phyloP scores from a whole-genome alignment of 1,284 basidiomycete genomes.

The Nidula niveotomentosa region DNA sequence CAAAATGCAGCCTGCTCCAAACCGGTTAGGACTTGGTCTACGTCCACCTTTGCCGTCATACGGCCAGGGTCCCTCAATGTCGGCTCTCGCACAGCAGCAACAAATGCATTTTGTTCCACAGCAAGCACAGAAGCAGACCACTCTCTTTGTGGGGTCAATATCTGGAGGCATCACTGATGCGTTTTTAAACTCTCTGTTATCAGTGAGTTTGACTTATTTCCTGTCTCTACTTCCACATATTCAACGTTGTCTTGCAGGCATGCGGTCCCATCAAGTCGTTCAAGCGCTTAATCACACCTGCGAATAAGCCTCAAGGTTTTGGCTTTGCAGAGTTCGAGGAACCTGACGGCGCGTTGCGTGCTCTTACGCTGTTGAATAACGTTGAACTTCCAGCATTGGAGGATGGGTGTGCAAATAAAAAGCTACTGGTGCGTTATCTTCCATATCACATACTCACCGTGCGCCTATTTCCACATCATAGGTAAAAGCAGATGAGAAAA shows the following conservation, averaged over 20 bases:
- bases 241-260: constrained; percentile 46
- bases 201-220: constrained; percentile 49
- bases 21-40: constrained; percentile 81
- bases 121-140: constrained; percentile 58
- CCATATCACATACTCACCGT: constrained; percentile 19
- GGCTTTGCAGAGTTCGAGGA: constrained; percentile 94
- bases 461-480: constrained; percentile 40
- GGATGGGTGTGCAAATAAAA: constrained; percentile 83
- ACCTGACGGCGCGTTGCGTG: constrained; percentile 84
- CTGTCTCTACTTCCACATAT: not conserved
- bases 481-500: constrained; percentile 96
- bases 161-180: constrained; percentile 87
- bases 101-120: constrained; percentile 67
- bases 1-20: constrained; percentile 61
- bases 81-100: constrained; percentile 82
- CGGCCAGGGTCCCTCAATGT: constrained; percentile 85
- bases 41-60: constrained; percentile 81
- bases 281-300: constrained; percentile 87
- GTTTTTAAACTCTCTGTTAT: constrained; percentile 77
- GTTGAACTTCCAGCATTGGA: constrained; percentile 87
- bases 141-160: constrained; percentile 93
- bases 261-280: constrained; percentile 88
- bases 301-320: constrained; percentile 92
- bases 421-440: constrained; percentile 69
- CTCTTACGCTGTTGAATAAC: constrained; percentile 78